These are phyloP conservation scores for Solanum arcanum DNA, from an alignment of 257 asterid species.

Conservation along the genomic window DNA sequence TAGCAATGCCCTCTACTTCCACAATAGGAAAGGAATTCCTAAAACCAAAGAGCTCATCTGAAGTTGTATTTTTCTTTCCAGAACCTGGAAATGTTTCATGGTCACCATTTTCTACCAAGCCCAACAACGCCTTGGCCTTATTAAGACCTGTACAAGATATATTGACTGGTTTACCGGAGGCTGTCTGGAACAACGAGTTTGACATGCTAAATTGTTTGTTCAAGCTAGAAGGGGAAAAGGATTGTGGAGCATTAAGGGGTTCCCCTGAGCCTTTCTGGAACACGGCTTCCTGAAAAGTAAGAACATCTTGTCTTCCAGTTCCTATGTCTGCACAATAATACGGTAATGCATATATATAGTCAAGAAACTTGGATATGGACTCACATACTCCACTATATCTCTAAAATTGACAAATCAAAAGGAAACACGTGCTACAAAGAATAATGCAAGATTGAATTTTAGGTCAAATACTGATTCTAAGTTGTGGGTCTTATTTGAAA, in stretches of 20 bases:
- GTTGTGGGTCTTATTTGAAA: background rate
- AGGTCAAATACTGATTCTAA: background rate
- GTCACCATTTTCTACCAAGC: constrained; percentile 39
- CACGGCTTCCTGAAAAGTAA: constrained; percentile 35
- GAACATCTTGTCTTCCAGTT: constrained; percentile 24
- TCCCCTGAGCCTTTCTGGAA: constrained; percentile 52
- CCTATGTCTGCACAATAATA: constrained; percentile 32
- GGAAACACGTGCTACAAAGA: background rate
- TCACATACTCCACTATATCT: background rate
- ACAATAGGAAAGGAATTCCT: constrained; percentile 13
- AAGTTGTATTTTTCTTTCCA: constrained; percentile 17
- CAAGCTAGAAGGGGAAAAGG: background rate
- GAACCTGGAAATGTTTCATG: constrained; percentile 18
- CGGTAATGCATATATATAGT: background rate
- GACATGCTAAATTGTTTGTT: background rate
- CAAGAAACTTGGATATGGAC: background rate
- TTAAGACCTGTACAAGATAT: constrained; percentile 67
- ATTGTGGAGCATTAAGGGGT: constrained; percentile 28
- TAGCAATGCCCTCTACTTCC: constrained; percentile 3
- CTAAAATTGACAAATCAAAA: background rate
- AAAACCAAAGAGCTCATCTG: constrained; percentile 15
- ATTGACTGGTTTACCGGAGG: constrained; percentile 64
- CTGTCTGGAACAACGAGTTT: constrained; percentile 28
- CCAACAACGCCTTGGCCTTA: constrained; percentile 72
- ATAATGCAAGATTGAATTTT: background rate